Percentiles rank a stretch among this genome's conserved stretches.
phyloP scores from a whole-genome alignment of 495 filamentous ascomycete genomes.

The Aspergillus sparsus region DNA sequence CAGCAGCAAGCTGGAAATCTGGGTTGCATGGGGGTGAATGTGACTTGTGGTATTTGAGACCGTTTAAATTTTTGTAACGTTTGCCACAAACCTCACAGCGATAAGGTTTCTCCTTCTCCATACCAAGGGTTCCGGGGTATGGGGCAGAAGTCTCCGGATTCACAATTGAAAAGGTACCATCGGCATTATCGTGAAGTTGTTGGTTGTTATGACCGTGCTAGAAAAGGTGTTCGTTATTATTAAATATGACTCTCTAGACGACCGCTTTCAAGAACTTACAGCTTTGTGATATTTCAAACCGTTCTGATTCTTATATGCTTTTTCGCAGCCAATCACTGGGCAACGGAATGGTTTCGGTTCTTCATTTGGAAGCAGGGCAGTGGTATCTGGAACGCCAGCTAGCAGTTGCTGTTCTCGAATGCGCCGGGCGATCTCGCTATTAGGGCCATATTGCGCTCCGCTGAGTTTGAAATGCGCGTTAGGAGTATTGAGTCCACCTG shows the following conservation, averaged over 20 bases:
- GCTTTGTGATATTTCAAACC: conserved; percentile 84
- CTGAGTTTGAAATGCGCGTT: conserved; percentile 70
- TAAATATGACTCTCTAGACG: neutral
- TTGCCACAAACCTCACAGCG: conserved; percentile 96
- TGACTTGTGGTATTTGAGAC: conserved; percentile 88
- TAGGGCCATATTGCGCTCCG: conserved; percentile 70
- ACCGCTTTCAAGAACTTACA: conserved; percentile 47
- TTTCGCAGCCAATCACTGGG: conserved; percentile 97
- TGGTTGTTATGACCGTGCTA: conserved; percentile 96
- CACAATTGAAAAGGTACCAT: conserved; percentile 97
- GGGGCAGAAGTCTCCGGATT: conserved; percentile 92
- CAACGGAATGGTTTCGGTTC: conserved; percentile 97
- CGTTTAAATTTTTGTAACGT: conserved; percentile 98
- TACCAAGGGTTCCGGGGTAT: conserved; percentile 93
- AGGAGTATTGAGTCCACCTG: conserved; percentile 68
- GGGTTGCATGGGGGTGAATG: conserved; percentile 74
- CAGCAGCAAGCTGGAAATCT: conserved; percentile 48
- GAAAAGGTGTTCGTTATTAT: conserved; percentile 10
- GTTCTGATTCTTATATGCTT: conserved; percentile 99
- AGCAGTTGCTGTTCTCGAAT: conserved; percentile 74
- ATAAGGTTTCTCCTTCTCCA: conserved; percentile 99
- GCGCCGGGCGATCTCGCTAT: conserved; percentile 70
- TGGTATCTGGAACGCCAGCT: conserved; percentile 60
- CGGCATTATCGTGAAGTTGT: conserved; percentile 89
- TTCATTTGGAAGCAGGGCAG: conserved; percentile 53